A percentile compares a stretch with the other conserved stretches of the same genome.
Evolutionary conservation across 352 stramenopile species (phyloP).

Genomic region (Phytopythium aichiense): DNA sequence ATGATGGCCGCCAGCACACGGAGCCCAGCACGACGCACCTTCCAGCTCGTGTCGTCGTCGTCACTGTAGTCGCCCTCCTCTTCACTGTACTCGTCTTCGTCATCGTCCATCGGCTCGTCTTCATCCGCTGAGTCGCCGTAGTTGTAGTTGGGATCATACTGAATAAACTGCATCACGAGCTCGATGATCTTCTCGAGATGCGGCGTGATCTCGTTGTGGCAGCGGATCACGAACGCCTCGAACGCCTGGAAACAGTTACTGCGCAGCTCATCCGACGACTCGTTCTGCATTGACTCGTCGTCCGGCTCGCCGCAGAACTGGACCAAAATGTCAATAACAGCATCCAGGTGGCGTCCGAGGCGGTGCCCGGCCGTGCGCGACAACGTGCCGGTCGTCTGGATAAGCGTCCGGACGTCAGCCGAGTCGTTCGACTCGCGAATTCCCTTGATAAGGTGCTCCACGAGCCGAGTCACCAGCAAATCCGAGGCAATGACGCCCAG

Average conservation of each 20-base stretch:
- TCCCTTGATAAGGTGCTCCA: constrained; percentile 90
- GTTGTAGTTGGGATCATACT: constrained; percentile 99
- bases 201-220: constrained; percentile 94
- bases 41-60: constrained; percentile 96
- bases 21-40: constrained; percentile 91
- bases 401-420: constrained; percentile 88
- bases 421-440: constrained; percentile 79
- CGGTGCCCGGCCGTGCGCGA: constrained; percentile 95
- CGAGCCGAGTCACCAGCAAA: constrained; percentile 89
- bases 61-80: constrained; percentile 89
- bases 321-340: constrained; percentile 96
- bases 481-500: constrained; percentile 95
- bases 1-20: constrained; percentile 93
- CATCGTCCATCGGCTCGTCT: constrained; percentile 82
- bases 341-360: constrained; percentile 93
- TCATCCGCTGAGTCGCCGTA: constrained; percentile 94
- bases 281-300: constrained; percentile 92
- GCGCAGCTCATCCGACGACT: constrained; percentile 93
- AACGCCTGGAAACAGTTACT: constrained; percentile 99
- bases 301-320: constrained; percentile 92
- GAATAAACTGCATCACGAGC: constrained; percentile 91
- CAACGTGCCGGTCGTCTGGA: constrained; percentile 97
- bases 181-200: constrained; percentile 92
- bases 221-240: constrained; percentile 95
- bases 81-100: constrained; percentile 80